Base-by-base conservation (phyloP, 202 grass and related monocot species). In the Panicum virgatum region DNA sequence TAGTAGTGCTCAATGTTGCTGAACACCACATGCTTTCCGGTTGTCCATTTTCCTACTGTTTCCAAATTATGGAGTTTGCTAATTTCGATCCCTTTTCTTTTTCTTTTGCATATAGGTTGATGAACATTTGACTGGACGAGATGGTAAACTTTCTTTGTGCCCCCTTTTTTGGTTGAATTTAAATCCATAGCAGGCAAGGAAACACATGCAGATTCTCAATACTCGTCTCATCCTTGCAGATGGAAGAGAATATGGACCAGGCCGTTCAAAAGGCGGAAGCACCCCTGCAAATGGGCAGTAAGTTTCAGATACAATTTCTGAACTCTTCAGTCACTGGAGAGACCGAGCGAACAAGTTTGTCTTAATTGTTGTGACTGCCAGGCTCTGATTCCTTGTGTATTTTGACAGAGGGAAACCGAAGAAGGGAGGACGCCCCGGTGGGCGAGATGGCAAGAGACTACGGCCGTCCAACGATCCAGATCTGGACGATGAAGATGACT, bases 401-500 rank as follows among this genome's bases (percentile, higher is more conserved):
- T 76, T 34, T 32, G 12, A 20, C 91, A 99, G 96, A 87, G 96
- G 93, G 76, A 99, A 99, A 72, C 96, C 90, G 3, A 99, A 94
- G 89, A 96, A 99, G 74, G 93, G 89, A 51, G 96, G 93, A 43
- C 94, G 96, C n/a, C 87, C 89, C 44, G 91, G 86, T 81, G 79
- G 87, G 34, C 86, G 96, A 72, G 96, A 99, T 27, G 89, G 85
- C 32, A 99, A 96, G 85, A 93, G 91, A 77, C 65, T 94, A 57
- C 91, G 93, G 14, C 89, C 86, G 15, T 85, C 89, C 7, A 94
- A 93, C 29, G 96, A 99, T 70, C 91, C 87, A 22, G 96, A 99
- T 81, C 60, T 99, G 73, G 96, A 99, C 42, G 96, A 99, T 19
- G 96, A 99, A 83, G 93, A 96, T 77, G 90, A 98, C 75, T 96